Conservation (phyloP, 805 yeast genomes). For the Saccharomycopsis fermentans region DNA sequence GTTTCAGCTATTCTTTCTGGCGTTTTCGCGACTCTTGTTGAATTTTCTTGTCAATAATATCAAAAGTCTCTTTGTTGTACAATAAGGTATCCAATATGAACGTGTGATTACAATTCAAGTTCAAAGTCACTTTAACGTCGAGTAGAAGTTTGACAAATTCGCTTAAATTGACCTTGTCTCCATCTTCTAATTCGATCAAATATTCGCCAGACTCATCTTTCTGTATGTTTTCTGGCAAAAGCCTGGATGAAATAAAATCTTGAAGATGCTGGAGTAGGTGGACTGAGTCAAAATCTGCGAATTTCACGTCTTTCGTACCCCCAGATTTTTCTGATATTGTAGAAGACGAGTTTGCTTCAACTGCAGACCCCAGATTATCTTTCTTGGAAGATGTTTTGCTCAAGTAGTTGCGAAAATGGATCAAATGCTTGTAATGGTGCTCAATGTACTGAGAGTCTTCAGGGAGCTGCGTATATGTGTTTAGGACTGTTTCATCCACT, state of each 20-base stretch:
- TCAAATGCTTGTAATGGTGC: conserved; percentile 36
- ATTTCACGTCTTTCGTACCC: conserved; percentile 15
- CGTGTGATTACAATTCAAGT: conserved; percentile 48
- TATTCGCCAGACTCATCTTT: neutral
- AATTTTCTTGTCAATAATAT: conserved; percentile 29
- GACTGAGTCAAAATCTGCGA: conserved; percentile 29
- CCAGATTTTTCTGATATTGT: conserved; percentile 20
- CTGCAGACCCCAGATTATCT: neutral
- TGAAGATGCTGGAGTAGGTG: conserved; percentile 32
- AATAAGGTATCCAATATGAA: conserved; percentile 47
- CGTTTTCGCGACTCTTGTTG: neutral
- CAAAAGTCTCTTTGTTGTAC: conserved; percentile 39
- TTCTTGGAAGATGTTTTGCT: conserved; percentile 20
- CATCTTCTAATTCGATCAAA: conserved; percentile 11
- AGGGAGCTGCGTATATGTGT: conserved; percentile 36
- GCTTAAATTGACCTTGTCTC: conserved; percentile 20
- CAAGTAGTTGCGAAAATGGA: conserved; percentile 14
- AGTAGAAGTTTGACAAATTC: conserved; percentile 30
- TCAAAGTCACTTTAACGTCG: conserved; percentile 34
- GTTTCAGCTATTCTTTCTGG: neutral
- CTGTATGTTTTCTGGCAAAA: neutral
- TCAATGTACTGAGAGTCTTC: conserved; percentile 44
- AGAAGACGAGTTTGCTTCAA: neutral
- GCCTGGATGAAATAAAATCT: conserved; percentile 23
- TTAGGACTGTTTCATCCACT: neutral